Evolutionary conservation across 192 early-diverging fungal species (phyloP), one percentile per base, ranked within the genome.

Genomic region (Entomortierella chlamydospora): DNA sequence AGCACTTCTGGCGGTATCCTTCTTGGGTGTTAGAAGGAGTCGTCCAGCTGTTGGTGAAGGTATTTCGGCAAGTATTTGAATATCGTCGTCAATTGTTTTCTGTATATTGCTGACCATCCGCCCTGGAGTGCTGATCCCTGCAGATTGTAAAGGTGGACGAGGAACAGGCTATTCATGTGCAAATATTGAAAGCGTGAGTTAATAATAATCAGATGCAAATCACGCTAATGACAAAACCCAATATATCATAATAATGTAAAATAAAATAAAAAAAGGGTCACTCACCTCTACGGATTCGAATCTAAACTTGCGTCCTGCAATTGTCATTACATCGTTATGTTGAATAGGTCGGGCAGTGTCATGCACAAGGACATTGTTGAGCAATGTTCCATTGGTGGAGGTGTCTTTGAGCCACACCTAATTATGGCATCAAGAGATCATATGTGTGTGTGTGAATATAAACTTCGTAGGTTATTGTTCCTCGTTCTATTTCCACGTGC

Each of bases 351-450:
- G 51, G 2, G 74, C 66, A 30, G 74, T 69, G 29, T 69, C 61
- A 29, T 78, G 74, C 25, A 78, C 61, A 22, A 78, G 74, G 18
- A 69, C 67, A 20, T 68, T 57, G 23, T 78, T 78, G 15, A 69
- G 50, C 20, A 78, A 47, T 1, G 74, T 78, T 52, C 74, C 74
- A 13, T 70, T 60, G 39, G 20, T 70, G 6, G 74, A 78, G 0
- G 74, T 69, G 23, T 78, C 74, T 42, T 78, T 78, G 37, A 78
- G 67, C 61, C 66, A 69, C 1, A 78, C 49, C 74, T 78, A 56
- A 26, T 8, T 47, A 45, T 17, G 49, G 10, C 39, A 8, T 42
- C 18, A 50, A 50, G 4, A 50, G 15, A 50, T n/a, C n/a, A n/a
- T n/a, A n/a, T n/a, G n/a, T n/a, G n/a, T n/a, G n/a, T n/a, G n/a